Evolutionary conservation across 768 basidiomycete genomes (phyloP), one percentile per base, ranked within the genome.

Genomic region (Agaricus sinodeliciosus): DNA sequence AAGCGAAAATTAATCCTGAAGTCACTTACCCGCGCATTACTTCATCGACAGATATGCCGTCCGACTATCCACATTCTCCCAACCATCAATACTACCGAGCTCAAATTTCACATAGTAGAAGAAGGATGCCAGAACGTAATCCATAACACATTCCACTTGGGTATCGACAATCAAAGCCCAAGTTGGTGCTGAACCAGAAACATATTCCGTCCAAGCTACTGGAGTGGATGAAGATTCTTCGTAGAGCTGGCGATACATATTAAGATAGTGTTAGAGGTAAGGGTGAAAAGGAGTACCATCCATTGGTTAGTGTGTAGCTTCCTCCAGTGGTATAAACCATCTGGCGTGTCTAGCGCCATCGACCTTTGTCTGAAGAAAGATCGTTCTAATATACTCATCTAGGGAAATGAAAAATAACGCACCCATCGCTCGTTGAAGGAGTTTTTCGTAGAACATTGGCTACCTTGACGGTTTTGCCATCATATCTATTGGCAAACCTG

Each of bases 151-250:
- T n/a, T 19, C 25, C 4, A 43, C 26, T 15, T 18, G 35, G n/a
- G 8, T 15, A 16, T 53, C 36, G 9, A 53, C 3, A 1, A 53
- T 37, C 13, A 53, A 15, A 16, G 19, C 19, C 51, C 44, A 47
- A 18, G 51, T 53, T 2, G 44, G 51, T 15, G 2, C 15, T 18
- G 37, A 9, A 31, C 51, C 51, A 5, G 43, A 4, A 3, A 53
- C 37, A 15, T 35, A 39, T 40, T 53, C 51, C 9, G 51, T 53
- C 51, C 51, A 53, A 4, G 51, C 51, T 1, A 53, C 26, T 7
- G 37, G 51, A n/a, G 44, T 18, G 43, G n/a, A 16, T 2, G 37
- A 15, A 25, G 44, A 53, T 13, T 46, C 36, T 13, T 37, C 43
- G 31, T 53, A 46, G 15, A 53, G 28, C 51, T 53, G 43, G n/a